Conservation (phyloP, 2,329 filamentous ascomycete genomes). For the Diaporthe nobilis region DNA sequence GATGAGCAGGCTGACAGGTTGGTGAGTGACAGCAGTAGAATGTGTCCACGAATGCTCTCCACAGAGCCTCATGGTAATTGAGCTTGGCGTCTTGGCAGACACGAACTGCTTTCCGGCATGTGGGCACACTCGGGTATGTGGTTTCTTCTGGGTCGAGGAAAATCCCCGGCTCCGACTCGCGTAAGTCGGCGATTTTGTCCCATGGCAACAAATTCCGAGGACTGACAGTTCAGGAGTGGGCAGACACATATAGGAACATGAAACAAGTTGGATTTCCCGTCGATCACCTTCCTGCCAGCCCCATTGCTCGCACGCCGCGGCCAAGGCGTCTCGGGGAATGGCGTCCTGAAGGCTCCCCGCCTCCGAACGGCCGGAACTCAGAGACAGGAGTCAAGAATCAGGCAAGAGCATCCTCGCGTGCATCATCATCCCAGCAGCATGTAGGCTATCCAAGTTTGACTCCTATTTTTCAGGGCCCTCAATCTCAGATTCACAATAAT, state of each 20-base stretch:
- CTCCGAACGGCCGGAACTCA: not conserved
- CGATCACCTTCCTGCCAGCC: not conserved
- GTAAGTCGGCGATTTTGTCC: conserved; percentile 14
- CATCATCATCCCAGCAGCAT: not conserved
- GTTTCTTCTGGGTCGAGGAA: conserved; percentile 4
- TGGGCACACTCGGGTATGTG: conserved; percentile 13
- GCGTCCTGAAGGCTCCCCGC: not conserved
- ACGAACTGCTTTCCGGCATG: not conserved
- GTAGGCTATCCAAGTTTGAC: not conserved
- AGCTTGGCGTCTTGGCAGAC: conserved; percentile 15
- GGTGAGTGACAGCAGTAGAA: not conserved
- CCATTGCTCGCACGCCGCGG: conserved; percentile 2
- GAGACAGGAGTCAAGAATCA: not conserved
- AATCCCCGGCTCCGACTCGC: conserved; percentile 25
- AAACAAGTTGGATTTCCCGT: not conserved
- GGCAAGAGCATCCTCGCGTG: not conserved
- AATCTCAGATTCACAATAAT: conserved; percentile 11
- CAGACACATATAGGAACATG: not conserved
- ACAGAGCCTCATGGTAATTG: not conserved
- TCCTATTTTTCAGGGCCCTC: not conserved
- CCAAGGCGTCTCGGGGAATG: not conserved
- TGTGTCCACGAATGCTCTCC: not conserved
- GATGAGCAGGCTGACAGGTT: not conserved
- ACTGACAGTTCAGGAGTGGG: not conserved
- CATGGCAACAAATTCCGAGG: conserved; percentile 1